These are phyloP conservation scores for Allium cepa DNA, from an alignment of 106 monocot genomes.

Conservation along the genomic window DNA sequence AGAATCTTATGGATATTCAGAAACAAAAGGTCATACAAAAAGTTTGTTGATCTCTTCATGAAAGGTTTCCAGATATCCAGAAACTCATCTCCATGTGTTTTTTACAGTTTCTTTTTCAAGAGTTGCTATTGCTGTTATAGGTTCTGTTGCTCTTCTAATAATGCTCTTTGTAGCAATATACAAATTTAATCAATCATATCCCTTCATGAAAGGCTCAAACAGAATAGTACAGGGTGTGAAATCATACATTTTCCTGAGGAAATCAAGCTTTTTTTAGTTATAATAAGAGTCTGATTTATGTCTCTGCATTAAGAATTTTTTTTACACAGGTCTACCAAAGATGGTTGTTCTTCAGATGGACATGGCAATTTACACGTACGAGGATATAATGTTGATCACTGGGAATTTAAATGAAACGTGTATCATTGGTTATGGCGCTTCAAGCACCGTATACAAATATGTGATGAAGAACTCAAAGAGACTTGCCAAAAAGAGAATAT, in stretches of 20 bases:
- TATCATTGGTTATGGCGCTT: conserved; percentile 84
- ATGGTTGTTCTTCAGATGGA: conserved; percentile 92
- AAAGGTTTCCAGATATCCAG: too few relatives aligned
- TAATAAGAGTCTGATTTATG: neutral
- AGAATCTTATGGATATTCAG: conserved; percentile 33
- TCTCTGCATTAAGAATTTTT: neutral
- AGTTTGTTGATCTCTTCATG: too few relatives aligned
- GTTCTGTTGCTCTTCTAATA: neutral
- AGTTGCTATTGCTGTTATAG: conserved; percentile 8
- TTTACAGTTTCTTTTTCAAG: conserved; percentile 1
- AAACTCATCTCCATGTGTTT: too few relatives aligned
- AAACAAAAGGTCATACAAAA: too few relatives aligned
- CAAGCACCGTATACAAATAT: conserved; percentile 89
- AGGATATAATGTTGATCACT: conserved; percentile 83
- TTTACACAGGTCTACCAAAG: conserved; percentile 61
- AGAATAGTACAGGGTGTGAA: conserved; percentile 22
- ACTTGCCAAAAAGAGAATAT: conserved; percentile 84
- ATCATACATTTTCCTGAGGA: too few relatives aligned
- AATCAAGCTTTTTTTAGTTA: neutral
- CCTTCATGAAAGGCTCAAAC: conserved; percentile 28
- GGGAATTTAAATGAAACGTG: conserved; percentile 88
- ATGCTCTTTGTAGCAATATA: conserved; percentile 3
- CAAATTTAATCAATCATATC: conserved; percentile 36
- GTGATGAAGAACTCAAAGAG: conserved; percentile 64
- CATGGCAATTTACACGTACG: conserved; percentile 85